Evolutionary conservation across 1,139 yeast genomes (phyloP), one percentile per base, ranked within the genome.

Genomic region (Meyerozyma smithsonii): DNA sequence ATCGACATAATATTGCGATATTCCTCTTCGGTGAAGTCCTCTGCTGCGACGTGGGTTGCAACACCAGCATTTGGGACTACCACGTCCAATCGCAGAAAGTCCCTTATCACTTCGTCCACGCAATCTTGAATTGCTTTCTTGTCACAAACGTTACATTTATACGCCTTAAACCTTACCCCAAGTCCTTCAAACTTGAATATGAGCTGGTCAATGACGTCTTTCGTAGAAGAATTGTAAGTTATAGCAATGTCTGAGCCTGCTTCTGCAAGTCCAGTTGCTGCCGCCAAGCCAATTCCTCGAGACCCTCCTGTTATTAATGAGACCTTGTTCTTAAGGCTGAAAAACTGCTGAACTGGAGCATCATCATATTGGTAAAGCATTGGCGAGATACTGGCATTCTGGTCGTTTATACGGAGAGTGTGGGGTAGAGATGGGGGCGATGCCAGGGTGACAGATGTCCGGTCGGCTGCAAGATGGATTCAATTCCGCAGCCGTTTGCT

Each of bases 41-140:
- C 40, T 12, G 59, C 37, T 5, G 54, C 40, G 1, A 43, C 42
- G 19, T 55, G 46, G 12, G 43, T 41, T 5, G 58, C 54, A 44
- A 59, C 50, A 15, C 66, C 66, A 2, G 66, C 61, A 38, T 61
- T 61, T 44, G 60, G 56, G 17, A 61, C 56, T 20, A 61, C 54
- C 1, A 59, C 52, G 42, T 59, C 53, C 39, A 62, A 55, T 16
- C 48, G 36, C 8, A 62, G 64, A 8, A 58, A 50, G 21, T 49
- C 46, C 16, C 48, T 38, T 23, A 54, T 40, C 2, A 58, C 49
- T 18, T 45, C 26, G 5, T 57, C 51, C 26, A 60, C 56, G n/a
- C 59, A 59, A 5, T 42, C 40, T 38, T 44, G 42, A 8, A 61
- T 47, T 11, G 53, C 47, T 3, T 48, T 47, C 26, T 51, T 46